Evolutionary conservation across 2,329 filamentous ascomycete genomes (phyloP).

Genomic region (Pestalotiopsis sp.): DNA sequence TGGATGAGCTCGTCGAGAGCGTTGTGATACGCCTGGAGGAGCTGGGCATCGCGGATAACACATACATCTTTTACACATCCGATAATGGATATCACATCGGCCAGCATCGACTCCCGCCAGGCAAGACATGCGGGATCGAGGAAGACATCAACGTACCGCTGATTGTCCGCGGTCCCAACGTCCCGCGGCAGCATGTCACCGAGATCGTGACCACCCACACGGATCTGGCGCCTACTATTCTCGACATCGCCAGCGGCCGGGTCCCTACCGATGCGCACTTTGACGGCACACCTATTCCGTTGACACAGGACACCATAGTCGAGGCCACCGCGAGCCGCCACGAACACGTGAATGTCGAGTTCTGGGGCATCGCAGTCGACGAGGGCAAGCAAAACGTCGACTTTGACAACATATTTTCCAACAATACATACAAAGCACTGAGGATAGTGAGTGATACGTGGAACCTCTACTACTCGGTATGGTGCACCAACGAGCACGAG

Average conservation of each 20-base stretch:
- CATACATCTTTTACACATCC: slow-evolving; percentile 47
- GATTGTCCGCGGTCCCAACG: slow-evolving; percentile 46
- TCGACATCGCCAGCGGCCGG: slow-evolving; percentile 32
- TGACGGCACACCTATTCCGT: slow-evolving; percentile 10
- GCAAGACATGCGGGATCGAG: slow-evolving; percentile 48
- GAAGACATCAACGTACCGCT: slow-evolving; percentile 50
- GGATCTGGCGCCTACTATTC: slow-evolving; percentile 48
- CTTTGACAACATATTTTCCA: neutral
- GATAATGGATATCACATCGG: slow-evolving; percentile 53
- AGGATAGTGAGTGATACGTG: slow-evolving; percentile 33
- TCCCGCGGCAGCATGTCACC: slow-evolving; percentile 33
- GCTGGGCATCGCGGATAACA: slow-evolving; percentile 36
- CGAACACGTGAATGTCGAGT: slow-evolving; percentile 48
- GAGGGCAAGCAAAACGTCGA: neutral
- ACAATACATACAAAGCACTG: slow-evolving; percentile 49
- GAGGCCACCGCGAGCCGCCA: slow-evolving; percentile 19
- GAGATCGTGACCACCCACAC: slow-evolving; percentile 44
- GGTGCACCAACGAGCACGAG: slow-evolving; percentile 70
- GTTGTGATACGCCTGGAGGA: slow-evolving; percentile 37
- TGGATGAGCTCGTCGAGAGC: slow-evolving; percentile 47
- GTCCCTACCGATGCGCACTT: slow-evolving; percentile 24
- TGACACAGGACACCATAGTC: slow-evolving; percentile 7
- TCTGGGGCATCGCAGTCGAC: slow-evolving; percentile 26
- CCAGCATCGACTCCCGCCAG: slow-evolving; percentile 47
- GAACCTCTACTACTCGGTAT: slow-evolving; percentile 48